These are phyloP conservation scores for Trichocladium antarcticum DNA, from an alignment of 495 filamentous ascomycete species.

Conservation along the genomic window DNA sequence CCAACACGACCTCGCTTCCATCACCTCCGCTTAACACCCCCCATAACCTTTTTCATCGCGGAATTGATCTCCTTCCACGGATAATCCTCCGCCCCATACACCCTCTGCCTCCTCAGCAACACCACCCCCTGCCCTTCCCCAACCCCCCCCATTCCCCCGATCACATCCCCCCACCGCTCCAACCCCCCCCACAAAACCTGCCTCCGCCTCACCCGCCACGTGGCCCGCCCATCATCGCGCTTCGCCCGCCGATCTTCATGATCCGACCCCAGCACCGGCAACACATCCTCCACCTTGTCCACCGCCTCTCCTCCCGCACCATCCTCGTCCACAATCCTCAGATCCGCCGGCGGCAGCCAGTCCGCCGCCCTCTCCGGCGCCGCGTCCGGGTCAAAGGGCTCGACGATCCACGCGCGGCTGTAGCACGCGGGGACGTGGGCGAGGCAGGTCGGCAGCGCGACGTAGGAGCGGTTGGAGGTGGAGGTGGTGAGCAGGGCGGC, in stretches of 20 bases:
- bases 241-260: constrained; percentile 6
- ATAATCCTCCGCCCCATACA: constrained; percentile 17
- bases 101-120: constrained; percentile 15
- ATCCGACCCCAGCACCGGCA: constrained; percentile 12
- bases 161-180: not conserved
- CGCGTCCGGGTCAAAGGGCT: constrained; percentile 17
- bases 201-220: constrained; percentile 9
- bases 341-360: not conserved
- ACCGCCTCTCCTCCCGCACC: not conserved
- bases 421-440: constrained; percentile 8
- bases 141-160: not conserved
- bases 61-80: constrained; percentile 5
- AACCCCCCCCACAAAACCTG: constrained; percentile 6
- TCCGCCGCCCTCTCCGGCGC: not conserved
- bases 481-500: not conserved
- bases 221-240: not conserved
- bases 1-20: not conserved
- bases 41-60: not conserved
- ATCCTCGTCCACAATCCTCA: not conserved
- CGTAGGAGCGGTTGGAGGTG: constrained; percentile 7
- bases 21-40: not conserved
- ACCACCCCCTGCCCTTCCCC: constrained; percentile 1
- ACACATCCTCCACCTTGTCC: constrained; percentile 5
- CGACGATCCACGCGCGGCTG: constrained; percentile 13
- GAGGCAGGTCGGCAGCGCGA: constrained; percentile 12